A percentile compares a stretch with the other conserved stretches of the same genome.
These are phyloP conservation scores for Diaporthe velutina DNA, from an alignment of 2,329 filamentous ascomycete genomes.

Conservation along the genomic window DNA sequence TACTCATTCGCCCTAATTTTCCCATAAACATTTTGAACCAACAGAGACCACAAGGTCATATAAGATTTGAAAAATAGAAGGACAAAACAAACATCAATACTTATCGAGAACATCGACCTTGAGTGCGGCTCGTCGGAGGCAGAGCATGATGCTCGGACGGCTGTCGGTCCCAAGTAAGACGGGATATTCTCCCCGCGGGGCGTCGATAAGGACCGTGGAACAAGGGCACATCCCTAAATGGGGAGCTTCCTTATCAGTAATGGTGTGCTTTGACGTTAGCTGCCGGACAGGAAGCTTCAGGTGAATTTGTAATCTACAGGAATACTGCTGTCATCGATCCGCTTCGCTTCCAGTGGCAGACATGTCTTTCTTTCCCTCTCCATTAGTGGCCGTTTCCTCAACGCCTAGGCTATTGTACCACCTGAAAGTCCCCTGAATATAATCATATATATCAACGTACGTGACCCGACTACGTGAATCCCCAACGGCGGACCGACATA, in stretches of 20 bases:
- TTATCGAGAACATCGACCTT: not conserved
- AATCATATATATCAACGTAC: not conserved
- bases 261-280: conserved; percentile 12
- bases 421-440: conserved; percentile 1
- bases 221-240: not conserved
- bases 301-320: conserved; percentile 36
- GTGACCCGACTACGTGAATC: not conserved
- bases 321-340: conserved; percentile 31
- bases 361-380: not conserved
- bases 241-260: conserved; percentile 37
- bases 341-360: not conserved
- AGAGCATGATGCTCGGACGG: not conserved
- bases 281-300: conserved; percentile 17
- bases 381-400: not conserved
- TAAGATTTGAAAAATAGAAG: not conserved
- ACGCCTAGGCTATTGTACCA: not conserved
- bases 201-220: not conserved
- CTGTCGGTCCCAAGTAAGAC: conserved; percentile 15
- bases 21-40: no score
- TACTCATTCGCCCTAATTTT: no score
- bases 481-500: not conserved
- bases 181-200: not conserved
- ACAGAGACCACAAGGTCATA: not conserved
- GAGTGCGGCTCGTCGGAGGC: conserved; percentile 5
- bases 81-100: not conserved